A percentile compares a stretch with the other conserved stretches of the same genome.
Evolutionary conservation across 306 rosid species (phyloP).

Genomic region (Citrullus colocynthis): DNA sequence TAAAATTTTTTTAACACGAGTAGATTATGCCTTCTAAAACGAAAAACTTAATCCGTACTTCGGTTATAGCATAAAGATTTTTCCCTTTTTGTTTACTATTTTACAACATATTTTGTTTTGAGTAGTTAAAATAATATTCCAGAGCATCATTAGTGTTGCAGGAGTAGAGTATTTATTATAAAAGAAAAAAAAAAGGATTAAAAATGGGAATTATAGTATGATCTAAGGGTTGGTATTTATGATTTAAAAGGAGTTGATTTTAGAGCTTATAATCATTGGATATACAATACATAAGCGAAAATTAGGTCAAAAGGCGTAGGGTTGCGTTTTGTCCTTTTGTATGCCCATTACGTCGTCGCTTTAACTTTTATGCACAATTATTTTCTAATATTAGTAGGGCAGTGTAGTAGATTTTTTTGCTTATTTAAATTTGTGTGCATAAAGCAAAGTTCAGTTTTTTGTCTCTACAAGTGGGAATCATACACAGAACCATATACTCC

Average conservation of each 20-base stretch:
- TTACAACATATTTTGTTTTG: too few species aligned
- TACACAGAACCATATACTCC: conserved; percentile 40
- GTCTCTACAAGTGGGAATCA: conserved; percentile 22
- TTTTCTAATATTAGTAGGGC: not conserved
- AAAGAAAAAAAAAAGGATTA: too few species aligned
- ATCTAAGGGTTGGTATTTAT: not conserved
- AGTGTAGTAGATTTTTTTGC: not conserved
- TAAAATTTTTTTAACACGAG: too few species aligned
- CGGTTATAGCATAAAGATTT: too few species aligned
- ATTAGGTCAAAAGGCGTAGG: not conserved
- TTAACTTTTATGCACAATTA: not conserved
- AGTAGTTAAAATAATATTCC: too few species aligned
- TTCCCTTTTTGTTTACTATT: too few species aligned
- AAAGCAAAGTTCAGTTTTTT: not conserved
- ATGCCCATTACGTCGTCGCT: not conserved
- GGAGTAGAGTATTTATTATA: too few species aligned
- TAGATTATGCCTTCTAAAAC: too few species aligned
- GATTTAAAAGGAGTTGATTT: too few species aligned
- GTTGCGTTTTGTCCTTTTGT: not conserved
- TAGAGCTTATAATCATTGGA: not conserved
- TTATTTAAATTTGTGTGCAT: not conserved
- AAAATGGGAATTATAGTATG: not conserved
- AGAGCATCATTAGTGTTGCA: too few species aligned
- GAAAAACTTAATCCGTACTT: too few species aligned
- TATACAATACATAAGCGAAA: not conserved